Evolutionary conservation across 2,329 filamentous ascomycete species (phyloP), one percentile per base, ranked within the genome.

Genomic region (Curvularia eragrostidis): DNA sequence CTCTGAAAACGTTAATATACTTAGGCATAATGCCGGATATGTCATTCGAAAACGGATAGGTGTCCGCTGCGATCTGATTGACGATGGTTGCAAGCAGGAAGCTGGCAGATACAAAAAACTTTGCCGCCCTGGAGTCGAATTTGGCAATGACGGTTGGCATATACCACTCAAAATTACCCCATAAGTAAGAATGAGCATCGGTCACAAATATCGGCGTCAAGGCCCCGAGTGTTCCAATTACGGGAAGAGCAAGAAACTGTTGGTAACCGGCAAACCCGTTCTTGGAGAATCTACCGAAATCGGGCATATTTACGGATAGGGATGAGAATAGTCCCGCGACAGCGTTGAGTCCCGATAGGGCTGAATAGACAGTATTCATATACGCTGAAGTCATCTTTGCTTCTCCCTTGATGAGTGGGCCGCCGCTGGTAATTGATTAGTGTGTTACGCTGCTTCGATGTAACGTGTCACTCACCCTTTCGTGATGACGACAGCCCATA

Each of bases 281-380:
- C 65, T 79, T 80, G 44, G 71, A 78, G 61, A 80, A 80, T 1
- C 78, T 71, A 15, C 75, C 75, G 52, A 80, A 79, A 68, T 80
- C 78, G 5, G 81, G 77, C 70, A 83, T 83, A 66, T 84, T 84
- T 54, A 83, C 79, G 1, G 81, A 81, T 56, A 82, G 75, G 23
- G 79, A 81, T 12, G 75, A 78, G 69, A 82, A 84, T 9, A 82
- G 77, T 18, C 82, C 81, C 21, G 81, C 82, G 30, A 83, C 81
- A 13, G 77, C 79, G 39, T 80, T 82, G 52, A 82, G 68, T 3
- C 77, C 78, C 2, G 79, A 78, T 19, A 82, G 62, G 15, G 74
- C 76, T 1, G 78, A 79, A 70, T 79, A 82, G 10, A 76, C 72
- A 5, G 76, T 78, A 21, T 78, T 79, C 72, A 79, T 80, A 41